Evolutionary conservation across 345 rosid genomes (phyloP), one percentile per base, ranked within the genome.

Genomic region (Eucalyptus cloeziana): DNA sequence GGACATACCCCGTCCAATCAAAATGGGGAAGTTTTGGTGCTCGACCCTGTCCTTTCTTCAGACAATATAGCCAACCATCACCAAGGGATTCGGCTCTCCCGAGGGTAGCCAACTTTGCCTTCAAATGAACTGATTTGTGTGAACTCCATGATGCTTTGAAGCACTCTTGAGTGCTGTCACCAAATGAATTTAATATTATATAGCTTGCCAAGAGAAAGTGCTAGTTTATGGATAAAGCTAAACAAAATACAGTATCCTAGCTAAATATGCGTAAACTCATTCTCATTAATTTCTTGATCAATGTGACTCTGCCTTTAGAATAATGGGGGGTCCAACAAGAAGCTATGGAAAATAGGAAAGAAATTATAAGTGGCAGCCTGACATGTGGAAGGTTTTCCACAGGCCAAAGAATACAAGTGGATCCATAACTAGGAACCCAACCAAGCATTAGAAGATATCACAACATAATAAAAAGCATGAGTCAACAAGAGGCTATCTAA

Each of bases 131-230:
- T 90, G 96, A 93, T 90, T 96, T 98, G 89, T 98, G 99, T 60
- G 97, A 92, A 93, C 96, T 96, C 99, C 99, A 98, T 60, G 98
- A 95, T 88, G 94, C 95, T 92, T 96, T 98, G 91, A 98, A 98
- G 91, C 99, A 98, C 40, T 98, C 99, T 93, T 98, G 99, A 88
- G 99, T 90, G 91, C 99, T 98, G 88, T 85, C 40, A 87, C 88
- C 58, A 76, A 8, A 79, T 47, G 37, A 21, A 51, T n/a, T 54
- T 49, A 47, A 50, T 30, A 86, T 16, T 4, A 56, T 40, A 87
- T 13, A 89, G 21, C 58, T 76, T 52, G 87, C 60, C 52, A 31
- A 86, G 60, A 85, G 49, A 92, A 76, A 30, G 49, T 88, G 43
- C 17, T 76, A 71, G 88, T 40, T 60, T 30, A 71, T 16, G 58